Conservation (phyloP, 371 early-diverging fungal genomes). For the Entomophthora muscae region DNA sequence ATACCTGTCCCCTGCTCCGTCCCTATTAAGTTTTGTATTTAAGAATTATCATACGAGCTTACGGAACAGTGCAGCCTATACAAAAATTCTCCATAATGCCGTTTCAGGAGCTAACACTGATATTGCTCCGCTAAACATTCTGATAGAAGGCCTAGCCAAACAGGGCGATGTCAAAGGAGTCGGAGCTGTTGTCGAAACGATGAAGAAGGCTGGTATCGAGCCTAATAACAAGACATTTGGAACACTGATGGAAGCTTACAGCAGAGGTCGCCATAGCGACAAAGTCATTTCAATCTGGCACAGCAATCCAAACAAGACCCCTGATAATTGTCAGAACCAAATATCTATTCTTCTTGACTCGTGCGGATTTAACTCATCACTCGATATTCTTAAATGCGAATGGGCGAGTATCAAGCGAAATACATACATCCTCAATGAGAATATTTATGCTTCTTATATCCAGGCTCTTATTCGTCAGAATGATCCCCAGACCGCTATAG, state of each 20-base stretch:
- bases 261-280: not conserved
- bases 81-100: not conserved
- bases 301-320: not conserved
- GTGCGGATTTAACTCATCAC: conserved; percentile 1
- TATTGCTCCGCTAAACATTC: not conserved
- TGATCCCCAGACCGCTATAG: not conserved
- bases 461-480: not conserved
- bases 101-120: not conserved
- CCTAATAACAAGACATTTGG: not conserved
- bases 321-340: not conserved
- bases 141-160: not conserved
- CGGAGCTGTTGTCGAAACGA: not conserved
- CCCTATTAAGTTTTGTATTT: not conserved
- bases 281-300: not conserved
- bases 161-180: not conserved
- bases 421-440: not conserved
- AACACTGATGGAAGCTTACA: conserved; percentile 1
- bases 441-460: conserved; percentile 6
- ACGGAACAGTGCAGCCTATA: not conserved
- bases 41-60: not conserved
- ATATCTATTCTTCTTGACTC: conserved; percentile 2
- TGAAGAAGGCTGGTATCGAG: not conserved
- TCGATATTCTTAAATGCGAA: not conserved
- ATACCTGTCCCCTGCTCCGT: not conserved
- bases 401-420: conserved; percentile 2